Percentiles rank a stretch among this genome's conserved stretches.
These are phyloP conservation scores for Boletus huronensis DNA, from an alignment of 768 basidiomycete species.

Conservation along the genomic window DNA sequence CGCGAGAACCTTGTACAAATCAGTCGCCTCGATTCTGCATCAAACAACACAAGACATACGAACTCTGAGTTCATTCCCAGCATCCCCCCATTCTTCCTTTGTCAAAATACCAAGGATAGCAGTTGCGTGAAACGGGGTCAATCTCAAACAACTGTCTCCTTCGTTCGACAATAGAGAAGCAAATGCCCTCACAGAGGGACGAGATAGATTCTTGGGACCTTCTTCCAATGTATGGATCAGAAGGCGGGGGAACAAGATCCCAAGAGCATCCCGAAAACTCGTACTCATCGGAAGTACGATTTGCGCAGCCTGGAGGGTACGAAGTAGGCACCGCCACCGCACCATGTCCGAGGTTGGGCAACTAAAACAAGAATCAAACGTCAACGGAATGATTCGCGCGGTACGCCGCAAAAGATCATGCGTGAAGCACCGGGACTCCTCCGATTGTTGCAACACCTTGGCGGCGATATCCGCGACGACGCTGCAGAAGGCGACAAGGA, in stretches of 20 bases:
- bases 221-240: conserved; percentile 41
- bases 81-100: conserved; percentile 38
- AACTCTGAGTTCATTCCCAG: conserved; percentile 32
- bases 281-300: conserved; percentile 21
- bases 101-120: conserved; percentile 39
- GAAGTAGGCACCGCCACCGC: conserved; percentile 40
- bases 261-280: conserved; percentile 31
- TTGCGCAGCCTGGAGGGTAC: conserved; percentile 36
- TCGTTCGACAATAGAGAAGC: conserved; percentile 23
- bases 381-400: conserved; percentile 36
- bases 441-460: conserved; percentile 39
- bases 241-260: conserved; percentile 26
- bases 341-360: conserved; percentile 32
- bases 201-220: conserved; percentile 31
- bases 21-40: conserved; percentile 1
- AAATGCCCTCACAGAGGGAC: conserved; percentile 13
- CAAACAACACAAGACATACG: conserved; percentile 12
- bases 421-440: conserved; percentile 48
- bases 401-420: conserved; percentile 44
- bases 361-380: conserved; percentile 42
- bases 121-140: conserved; percentile 29
- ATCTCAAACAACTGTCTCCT: conserved; percentile 28
- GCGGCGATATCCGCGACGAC: conserved; percentile 44
- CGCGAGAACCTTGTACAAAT: conserved; percentile 20
- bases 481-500: conserved; percentile 46